Base-by-base conservation (phyloP, 2,329 filamentous ascomycete species). In the Lachnellula hyalina region DNA sequence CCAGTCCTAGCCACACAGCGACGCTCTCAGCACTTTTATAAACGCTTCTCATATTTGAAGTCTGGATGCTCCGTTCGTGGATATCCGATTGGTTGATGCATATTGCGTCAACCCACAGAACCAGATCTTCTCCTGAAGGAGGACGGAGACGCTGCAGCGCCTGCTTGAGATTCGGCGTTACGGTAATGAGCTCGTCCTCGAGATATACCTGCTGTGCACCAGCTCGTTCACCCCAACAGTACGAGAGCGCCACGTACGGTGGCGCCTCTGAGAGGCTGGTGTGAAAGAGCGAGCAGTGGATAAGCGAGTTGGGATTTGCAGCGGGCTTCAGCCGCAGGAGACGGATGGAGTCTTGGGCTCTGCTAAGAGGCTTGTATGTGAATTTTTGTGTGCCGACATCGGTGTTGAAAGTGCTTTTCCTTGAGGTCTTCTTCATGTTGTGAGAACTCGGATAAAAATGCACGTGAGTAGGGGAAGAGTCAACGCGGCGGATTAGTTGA, bases 41-140 rank as follows among this genome's bases (percentile, higher is more conserved):
- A 12, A 67, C 62, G 11, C 34, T 51, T 25, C 60, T 54, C 65
- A 65, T 67, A 36, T 55, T 57, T 11, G 42, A 38, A 2, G 59
- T 64, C 35, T 67, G 64, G 5, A 59, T 38, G 47, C 53, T 61
- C 14, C 60, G 47, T 45, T 67, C 64, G 1, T 55, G 35, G 12
- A 61, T 56, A 38, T 65, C 55, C 5, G 40, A 48, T 54, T 65
- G 61, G 48, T 64, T 60, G 38, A 66, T 67, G 49, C 62, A 65
- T 19, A 66, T 52, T 7, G 62, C 61, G 45, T 67, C 65, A 5
- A 65, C 54, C 63, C 65, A 67, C 2, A 67, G 15, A 21, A 61
- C 44, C 7, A 59, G 25, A 12, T 56, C 53, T 15, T 53, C 34
- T 17, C 42, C 53, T 19, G 8, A 45, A n/a, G 36, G 36, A 21